Percentiles rank a stretch among this genome's conserved stretches.
Evolutionary conservation across 2,329 filamentous ascomycete genomes (phyloP).

Genomic region (Alternaria brassicicola): DNA sequence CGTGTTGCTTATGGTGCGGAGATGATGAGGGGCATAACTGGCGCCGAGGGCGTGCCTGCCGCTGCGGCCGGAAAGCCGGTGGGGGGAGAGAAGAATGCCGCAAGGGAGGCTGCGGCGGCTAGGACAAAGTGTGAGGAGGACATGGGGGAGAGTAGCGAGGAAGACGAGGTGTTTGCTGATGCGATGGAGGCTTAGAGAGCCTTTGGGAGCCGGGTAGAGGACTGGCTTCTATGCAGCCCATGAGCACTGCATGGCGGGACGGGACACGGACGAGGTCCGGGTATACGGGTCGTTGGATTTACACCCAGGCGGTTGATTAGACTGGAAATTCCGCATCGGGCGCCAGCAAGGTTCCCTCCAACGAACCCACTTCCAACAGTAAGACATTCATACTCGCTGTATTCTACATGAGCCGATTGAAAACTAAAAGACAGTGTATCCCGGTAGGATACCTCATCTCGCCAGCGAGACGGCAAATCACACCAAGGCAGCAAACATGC

Average conservation of each 20-base stretch:
- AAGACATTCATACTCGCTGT: not conserved
- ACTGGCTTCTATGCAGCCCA: not conserved
- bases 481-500: not conserved
- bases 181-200: not conserved
- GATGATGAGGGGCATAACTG: conserved; percentile 22
- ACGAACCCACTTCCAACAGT: not conserved
- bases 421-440: not conserved
- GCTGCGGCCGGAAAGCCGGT: not conserved
- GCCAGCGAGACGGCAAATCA: not conserved
- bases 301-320: not conserved
- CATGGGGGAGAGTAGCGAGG: not conserved
- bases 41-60: not conserved
- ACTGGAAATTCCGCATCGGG: not conserved
- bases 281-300: too few species aligned
- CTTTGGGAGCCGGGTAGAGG: not conserved
- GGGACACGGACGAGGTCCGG: not conserved
- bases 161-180: conserved; percentile 1
- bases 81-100: not conserved
- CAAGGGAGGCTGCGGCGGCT: not conserved
- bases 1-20: conserved; percentile 23
- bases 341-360: not conserved
- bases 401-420: not conserved
- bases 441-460: not conserved
- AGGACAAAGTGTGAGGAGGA: not conserved
- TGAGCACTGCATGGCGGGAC: too few species aligned